Evolutionary conservation across 1,284 basidiomycete genomes (phyloP), one percentile per base, ranked within the genome.

Genomic region (Tremellales sp.): DNA sequence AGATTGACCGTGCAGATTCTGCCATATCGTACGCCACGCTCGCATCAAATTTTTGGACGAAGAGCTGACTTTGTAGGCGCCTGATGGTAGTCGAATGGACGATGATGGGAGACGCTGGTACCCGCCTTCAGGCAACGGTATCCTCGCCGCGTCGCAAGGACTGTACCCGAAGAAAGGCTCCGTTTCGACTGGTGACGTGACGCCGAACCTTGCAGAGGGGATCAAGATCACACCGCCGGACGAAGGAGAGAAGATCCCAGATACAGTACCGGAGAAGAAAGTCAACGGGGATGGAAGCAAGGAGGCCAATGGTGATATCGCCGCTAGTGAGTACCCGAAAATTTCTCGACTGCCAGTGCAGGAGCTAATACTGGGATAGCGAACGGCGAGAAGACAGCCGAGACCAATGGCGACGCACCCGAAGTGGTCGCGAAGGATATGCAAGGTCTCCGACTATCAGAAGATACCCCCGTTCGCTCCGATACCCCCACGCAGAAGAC

Each of bases 81-180:
- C 56, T 2, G 68, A 73, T 47, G 73, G 73, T 10, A 57, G 57
- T 5, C 66, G 73, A 7, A 48, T 68, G 10, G 64, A 70, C 56
- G 47, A 55, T 24, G 48, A 70, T n/a, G 71, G 70, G 17, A 51
- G 67, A 40, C 31, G 45, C 7, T 66, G 61, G 46, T 46, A 64
- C 49, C 70, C 73, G 0, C 64, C 68, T 3, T 48, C 62, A 8
- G 73, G 73, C 3, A 72, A 72, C 58, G 73, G 73, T 29, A 67
- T 69, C 49, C 54, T 62, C 42, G 68, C 68, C 25, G 72, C 72
- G 15, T 45, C 58, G 2, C 60, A 70, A 27, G 62, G 65, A 19
- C 53, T 64, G 43, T 60, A 56, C 26, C 58, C 63, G 2, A 27
- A 42, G 3, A 41, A 55, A 24, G 56, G 53, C 21, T 56, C 60